Evolutionary conservation across 139 green algal species (phyloP).

Genomic region (Pycnococcus provasolii): DNA sequence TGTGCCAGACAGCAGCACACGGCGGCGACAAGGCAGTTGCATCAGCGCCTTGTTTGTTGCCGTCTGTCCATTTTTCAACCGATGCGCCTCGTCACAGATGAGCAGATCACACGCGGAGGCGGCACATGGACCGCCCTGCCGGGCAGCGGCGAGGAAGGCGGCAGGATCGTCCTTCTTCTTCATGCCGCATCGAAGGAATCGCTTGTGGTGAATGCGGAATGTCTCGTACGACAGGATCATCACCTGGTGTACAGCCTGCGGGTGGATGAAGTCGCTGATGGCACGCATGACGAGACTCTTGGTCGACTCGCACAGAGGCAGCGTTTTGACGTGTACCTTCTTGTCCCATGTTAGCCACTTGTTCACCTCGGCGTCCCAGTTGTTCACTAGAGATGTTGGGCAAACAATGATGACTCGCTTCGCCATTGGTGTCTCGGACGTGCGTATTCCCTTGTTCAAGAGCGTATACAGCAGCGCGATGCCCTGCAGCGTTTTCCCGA

Average conservation of each 20-base stretch:
- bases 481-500: slow-evolving; percentile 77
- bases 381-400: slow-evolving; percentile 90
- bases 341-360: slow-evolving; percentile 34
- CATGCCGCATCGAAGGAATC: slow-evolving; percentile 37
- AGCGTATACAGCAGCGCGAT: slow-evolving; percentile 93
- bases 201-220: slow-evolving; percentile 75
- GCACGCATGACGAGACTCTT: slow-evolving; percentile 70
- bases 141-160: too few relatives aligned
- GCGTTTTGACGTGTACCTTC: slow-evolving; percentile 56
- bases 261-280: slow-evolving; percentile 44
- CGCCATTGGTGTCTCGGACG: slow-evolving; percentile 46
- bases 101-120: slow-evolving; percentile 73
- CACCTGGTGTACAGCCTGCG: slow-evolving; percentile 22
- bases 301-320: slow-evolving; percentile 75
- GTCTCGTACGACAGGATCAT: slow-evolving; percentile 89
- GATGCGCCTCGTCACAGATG: slow-evolving; percentile 96
- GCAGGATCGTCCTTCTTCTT: slow-evolving; percentile 14
- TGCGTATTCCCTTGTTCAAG: slow-evolving; percentile 40
- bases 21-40: slow-evolving; percentile 63
- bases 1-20: slow-evolving; percentile 86
- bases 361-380: slow-evolving; percentile 89
- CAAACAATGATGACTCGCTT: slow-evolving; percentile 87
- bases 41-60: slow-evolving; percentile 68
- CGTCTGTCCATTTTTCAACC: slow-evolving; percentile 92
- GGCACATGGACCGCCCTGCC: too few relatives aligned